These are phyloP conservation scores for Mrakia hoshinonis DNA, from an alignment of 768 basidiomycete genomes.

Conservation along the genomic window DNA sequence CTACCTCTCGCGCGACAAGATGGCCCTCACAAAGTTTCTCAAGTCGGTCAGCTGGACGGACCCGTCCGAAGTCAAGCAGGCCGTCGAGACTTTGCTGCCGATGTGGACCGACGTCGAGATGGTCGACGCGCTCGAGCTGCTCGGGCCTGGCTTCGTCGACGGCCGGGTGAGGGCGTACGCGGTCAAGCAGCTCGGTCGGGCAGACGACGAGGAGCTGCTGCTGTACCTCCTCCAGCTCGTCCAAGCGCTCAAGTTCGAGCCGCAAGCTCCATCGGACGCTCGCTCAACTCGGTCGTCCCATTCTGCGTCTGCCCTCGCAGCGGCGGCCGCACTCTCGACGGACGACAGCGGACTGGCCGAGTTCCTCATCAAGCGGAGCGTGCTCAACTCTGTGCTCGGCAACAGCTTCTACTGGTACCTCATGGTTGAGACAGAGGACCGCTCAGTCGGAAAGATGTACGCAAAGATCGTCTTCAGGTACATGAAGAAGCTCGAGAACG, in stretches of 20 bases:
- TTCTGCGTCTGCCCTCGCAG: conserved; percentile 45
- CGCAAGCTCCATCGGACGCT: conserved; percentile 18
- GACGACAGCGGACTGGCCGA: conserved; percentile 89
- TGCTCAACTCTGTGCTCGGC: conserved; percentile 71
- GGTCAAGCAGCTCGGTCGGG: conserved; percentile 76
- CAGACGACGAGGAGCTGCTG: conserved; percentile 90
- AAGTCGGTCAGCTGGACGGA: conserved; percentile 98
- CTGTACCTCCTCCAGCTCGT: conserved; percentile 91
- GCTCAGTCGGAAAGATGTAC: conserved; percentile 83
- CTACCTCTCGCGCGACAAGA: conserved; percentile 80
- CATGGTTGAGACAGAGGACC: conserved; percentile 84
- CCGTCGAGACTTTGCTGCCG: conserved; percentile 87
- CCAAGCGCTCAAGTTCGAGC: conserved; percentile 92
- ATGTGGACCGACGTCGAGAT: conserved; percentile 96
- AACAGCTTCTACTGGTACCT: conserved; percentile 96
- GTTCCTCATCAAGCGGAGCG: conserved; percentile 78
- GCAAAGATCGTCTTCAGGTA: conserved; percentile 82
- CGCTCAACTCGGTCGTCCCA: conserved; percentile 45
- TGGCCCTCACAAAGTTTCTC: conserved; percentile 89
- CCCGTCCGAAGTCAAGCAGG: conserved; percentile 90
- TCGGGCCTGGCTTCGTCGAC: conserved; percentile 69
- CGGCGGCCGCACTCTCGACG: conserved; percentile 41
- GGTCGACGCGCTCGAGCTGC: conserved; percentile 87
- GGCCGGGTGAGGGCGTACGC: conserved; percentile 81
- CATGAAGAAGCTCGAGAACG: conserved; percentile 79